Conservation (phyloP, 2,329 filamentous ascomycete species). For the Sporothrix pseudoabietina region DNA sequence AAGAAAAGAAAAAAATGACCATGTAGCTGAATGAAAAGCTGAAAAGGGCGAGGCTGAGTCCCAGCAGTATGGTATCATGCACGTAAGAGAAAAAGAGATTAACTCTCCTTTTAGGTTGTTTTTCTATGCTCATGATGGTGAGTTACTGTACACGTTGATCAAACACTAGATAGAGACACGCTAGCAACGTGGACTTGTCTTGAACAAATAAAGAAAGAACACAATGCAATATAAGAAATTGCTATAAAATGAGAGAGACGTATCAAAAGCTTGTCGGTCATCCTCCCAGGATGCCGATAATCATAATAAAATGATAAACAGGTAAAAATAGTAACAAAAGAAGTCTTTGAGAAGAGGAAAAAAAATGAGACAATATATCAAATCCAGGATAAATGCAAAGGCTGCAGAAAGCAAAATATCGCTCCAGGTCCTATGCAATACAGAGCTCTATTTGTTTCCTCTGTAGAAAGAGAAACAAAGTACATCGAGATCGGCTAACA, state of each 20-base stretch:
- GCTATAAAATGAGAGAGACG: not conserved
- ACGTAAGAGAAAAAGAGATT: not conserved
- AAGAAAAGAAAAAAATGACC: constrained; percentile 10
- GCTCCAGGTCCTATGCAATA: constrained; percentile 7
- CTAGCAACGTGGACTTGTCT: not conserved
- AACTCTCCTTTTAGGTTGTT: not conserved
- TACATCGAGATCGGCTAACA: not conserved
- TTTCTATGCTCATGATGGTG: not conserved
- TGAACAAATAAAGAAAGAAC: not conserved
- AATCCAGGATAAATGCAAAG: not conserved
- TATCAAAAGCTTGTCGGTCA: not conserved
- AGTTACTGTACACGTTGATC: not conserved
- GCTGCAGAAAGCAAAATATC: not conserved
- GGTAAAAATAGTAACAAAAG: not conserved
- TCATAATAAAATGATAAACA: not conserved
- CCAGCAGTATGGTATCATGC: not conserved
- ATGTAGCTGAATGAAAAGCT: constrained; percentile 14
- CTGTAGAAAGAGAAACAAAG: not conserved
- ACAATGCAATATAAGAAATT: not conserved
- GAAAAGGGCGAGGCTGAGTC: constrained; percentile 15
- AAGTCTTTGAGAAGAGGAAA: not conserved
- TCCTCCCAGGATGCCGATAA: constrained; percentile 15
- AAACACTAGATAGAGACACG: not conserved
- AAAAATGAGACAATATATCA: not conserved
- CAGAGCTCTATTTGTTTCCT: not conserved